Evolutionary conservation across 108 stramenopile genomes (phyloP).

Genomic region (Aurantiochytrium sp.): DNA sequence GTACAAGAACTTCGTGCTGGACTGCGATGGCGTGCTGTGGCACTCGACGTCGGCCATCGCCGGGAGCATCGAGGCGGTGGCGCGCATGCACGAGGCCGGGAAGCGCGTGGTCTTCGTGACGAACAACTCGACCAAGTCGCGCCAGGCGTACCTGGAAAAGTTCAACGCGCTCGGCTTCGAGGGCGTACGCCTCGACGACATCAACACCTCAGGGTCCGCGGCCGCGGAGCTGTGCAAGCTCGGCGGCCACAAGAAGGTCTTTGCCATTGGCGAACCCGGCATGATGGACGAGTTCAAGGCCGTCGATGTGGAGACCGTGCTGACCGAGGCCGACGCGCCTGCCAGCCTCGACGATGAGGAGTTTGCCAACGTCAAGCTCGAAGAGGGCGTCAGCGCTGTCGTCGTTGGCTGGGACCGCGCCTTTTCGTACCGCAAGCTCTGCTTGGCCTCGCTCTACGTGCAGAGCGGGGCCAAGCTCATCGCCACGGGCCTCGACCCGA

Average conservation of each 20-base stretch:
- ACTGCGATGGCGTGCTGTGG: constrained; percentile 80
- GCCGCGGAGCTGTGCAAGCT: constrained; percentile 53
- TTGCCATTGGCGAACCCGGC: constrained; percentile 64
- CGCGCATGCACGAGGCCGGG: constrained; percentile 42
- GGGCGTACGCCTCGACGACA: constrained; percentile 43
- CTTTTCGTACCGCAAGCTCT: constrained; percentile 71
- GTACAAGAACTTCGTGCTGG: constrained; percentile 59
- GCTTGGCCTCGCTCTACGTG: constrained; percentile 65
- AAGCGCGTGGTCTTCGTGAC: constrained; percentile 75
- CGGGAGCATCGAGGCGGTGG: constrained; percentile 57
- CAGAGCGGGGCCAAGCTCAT: constrained; percentile 68
- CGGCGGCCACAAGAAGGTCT: constrained; percentile 34
- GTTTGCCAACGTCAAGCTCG: constrained; percentile 8
- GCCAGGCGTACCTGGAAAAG: constrained; percentile 62
- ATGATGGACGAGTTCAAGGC: constrained; percentile 63
- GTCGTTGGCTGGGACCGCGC: constrained; percentile 68
- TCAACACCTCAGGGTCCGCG: constrained; percentile 65
- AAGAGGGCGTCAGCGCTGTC: constrained; percentile 33
- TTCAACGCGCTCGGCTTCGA: constrained; percentile 35
- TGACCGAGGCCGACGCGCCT: constrained; percentile 31
- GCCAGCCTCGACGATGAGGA: neutral
- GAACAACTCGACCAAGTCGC: constrained; percentile 71
- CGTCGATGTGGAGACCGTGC: constrained; percentile 57
- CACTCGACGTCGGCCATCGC: constrained; percentile 65
- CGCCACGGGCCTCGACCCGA: constrained; percentile 75